phyloP scores from a whole-genome alignment of 345 rosid genomes.

The Murraya koenigii region DNA sequence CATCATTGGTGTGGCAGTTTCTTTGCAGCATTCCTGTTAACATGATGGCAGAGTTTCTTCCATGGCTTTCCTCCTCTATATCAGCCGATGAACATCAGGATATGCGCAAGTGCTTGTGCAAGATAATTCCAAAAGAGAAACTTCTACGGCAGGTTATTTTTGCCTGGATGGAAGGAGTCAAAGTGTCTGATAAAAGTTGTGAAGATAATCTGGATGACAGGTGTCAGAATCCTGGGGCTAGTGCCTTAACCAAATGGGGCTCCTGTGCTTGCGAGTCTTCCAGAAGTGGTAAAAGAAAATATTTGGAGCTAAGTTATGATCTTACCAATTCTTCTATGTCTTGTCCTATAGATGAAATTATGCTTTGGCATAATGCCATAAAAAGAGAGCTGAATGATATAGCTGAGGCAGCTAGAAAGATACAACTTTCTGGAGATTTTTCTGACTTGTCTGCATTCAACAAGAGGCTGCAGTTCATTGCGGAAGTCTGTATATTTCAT shows the following conservation, averaged over 20 bases:
- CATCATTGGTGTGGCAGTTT: conserved; percentile 83
- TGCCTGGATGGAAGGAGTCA: conserved; percentile 51
- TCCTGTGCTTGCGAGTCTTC: conserved; percentile 42
- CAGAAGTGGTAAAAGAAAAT: conserved; percentile 45
- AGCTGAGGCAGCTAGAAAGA: conserved; percentile 47
- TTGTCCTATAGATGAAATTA: conserved; percentile 53
- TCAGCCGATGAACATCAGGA: conserved; percentile 65
- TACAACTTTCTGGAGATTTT: conserved; percentile 47
- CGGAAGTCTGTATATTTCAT: conserved; percentile 63
- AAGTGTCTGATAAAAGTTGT: conserved; percentile 27
- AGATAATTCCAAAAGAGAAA: conserved; percentile 64
- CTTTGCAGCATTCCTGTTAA: conserved; percentile 84
- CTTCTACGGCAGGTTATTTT: conserved; percentile 62
- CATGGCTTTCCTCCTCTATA: conserved; percentile 76
- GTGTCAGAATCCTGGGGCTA: conserved; percentile 19
- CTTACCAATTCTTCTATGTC: conserved; percentile 22
- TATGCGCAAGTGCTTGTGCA: conserved; percentile 57
- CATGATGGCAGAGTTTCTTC: conserved; percentile 72
- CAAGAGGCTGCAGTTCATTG: conserved; percentile 57
- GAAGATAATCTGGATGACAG: conserved; percentile 20
- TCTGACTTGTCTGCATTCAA: conserved; percentile 51
- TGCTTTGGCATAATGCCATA: conserved; percentile 65
- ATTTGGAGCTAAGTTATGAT: conserved; percentile 33
- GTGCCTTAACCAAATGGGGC: conserved; percentile 16
- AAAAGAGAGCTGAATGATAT: conserved; percentile 49